A percentile compares a stretch with the other conserved stretches of the same genome.
Evolutionary conservation across 768 basidiomycete genomes (phyloP).

Genomic region (Amanita phalloides): DNA sequence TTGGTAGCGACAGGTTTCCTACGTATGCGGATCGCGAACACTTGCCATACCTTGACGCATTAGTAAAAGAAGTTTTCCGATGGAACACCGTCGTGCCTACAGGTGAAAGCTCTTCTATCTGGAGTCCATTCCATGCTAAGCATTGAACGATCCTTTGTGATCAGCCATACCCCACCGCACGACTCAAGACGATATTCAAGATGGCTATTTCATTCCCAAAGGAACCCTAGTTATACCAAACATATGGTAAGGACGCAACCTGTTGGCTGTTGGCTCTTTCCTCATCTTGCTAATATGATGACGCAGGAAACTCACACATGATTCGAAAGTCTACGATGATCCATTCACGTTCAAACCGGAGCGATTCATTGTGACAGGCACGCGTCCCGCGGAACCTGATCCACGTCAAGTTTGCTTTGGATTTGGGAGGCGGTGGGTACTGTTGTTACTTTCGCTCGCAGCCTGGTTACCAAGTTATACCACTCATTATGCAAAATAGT

Average conservation of each 20-base stretch:
- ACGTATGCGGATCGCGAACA: conserved; percentile 44
- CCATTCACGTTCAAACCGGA: conserved; percentile 51
- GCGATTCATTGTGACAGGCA: conserved; percentile 40
- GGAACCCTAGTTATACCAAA: conserved; percentile 43
- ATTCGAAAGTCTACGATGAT: conserved; percentile 39
- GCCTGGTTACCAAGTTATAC: conserved; percentile 1
- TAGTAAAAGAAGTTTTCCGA: conserved; percentile 46
- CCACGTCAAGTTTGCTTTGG: conserved; percentile 57
- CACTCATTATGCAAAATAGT: conserved; percentile 15
- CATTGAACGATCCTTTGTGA: conserved; percentile 5
- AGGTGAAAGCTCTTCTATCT: conserved; percentile 17
- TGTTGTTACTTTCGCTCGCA: conserved; percentile 2
- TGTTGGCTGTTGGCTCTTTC: background rate
- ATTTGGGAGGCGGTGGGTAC: conserved; percentile 51
- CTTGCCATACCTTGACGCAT: conserved; percentile 51
- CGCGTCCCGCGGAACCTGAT: conserved; percentile 35
- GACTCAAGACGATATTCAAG: conserved; percentile 49
- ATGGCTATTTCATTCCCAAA: conserved; percentile 53
- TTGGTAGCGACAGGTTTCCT: conserved; percentile 52
- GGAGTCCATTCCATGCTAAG: background rate
- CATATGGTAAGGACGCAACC: conserved; percentile 25
- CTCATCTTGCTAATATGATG: conserved; percentile 5
- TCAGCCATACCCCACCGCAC: conserved; percentile 44
- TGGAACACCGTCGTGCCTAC: conserved; percentile 38
- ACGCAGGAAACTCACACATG: conserved; percentile 40